Evolutionary conservation across 345 rosid species (phyloP).

Genomic region (Lepidium aucheri): DNA sequence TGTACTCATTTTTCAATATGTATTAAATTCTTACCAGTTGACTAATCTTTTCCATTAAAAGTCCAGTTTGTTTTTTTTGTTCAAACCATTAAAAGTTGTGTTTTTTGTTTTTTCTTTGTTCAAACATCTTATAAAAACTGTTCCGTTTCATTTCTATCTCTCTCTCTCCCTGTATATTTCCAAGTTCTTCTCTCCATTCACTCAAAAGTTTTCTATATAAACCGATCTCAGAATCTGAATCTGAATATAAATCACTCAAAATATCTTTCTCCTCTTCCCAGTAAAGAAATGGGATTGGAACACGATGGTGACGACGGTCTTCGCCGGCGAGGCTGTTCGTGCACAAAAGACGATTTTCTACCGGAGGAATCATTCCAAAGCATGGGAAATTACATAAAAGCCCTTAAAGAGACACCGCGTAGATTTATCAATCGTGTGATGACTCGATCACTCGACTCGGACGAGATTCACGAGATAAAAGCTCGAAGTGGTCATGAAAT

Average conservation of each 20-base stretch:
- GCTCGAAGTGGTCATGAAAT: conserved; percentile 75
- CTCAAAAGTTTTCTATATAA: neutral
- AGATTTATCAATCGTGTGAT: conserved; percentile 51
- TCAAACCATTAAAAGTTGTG: neutral
- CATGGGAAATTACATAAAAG: conserved; percentile 48
- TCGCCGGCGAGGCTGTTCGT: conserved; percentile 59
- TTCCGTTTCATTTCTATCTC: neutral
- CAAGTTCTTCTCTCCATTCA: neutral
- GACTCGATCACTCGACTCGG: conserved; percentile 59
- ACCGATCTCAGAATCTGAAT: neutral
- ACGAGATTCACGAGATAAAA: conserved; percentile 71
- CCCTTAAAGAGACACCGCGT: conserved; percentile 51
- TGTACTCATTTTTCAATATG: no score
- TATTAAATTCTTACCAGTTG: no score
- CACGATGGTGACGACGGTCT: conserved; percentile 27
- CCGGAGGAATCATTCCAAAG: conserved; percentile 82
- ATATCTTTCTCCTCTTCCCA: no score
- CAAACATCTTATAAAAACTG: no score
- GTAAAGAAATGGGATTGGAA: conserved; percentile 14
- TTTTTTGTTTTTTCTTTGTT: neutral
- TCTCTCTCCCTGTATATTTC: neutral
- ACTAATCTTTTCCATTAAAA: no score
- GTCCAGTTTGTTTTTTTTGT: no score
- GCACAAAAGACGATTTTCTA: conserved; percentile 64
- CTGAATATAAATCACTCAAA: no score